Base-by-base conservation (phyloP, 2,329 filamentous ascomycete species). In the Didymella keratinophila region DNA sequence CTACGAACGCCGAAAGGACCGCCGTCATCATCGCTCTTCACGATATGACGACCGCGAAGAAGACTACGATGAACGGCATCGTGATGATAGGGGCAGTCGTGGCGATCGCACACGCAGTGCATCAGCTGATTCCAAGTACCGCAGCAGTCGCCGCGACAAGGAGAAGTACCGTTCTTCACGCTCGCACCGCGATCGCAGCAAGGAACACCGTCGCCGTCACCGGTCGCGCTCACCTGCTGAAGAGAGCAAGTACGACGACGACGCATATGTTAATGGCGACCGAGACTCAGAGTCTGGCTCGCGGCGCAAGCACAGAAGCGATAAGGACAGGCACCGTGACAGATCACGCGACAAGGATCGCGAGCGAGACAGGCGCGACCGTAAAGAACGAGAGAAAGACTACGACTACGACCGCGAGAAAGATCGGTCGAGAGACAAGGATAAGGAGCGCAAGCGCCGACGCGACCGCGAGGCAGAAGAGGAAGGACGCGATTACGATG, bases 101-200 rank as follows among this genome's bases (percentile, higher is more conserved):
- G 72, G 69, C 18, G 83, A 87, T 46, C 83, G 85, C 46, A 87
- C 89, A 0, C 83, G 89, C 56, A 91, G 89, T 5, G 82, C 83
- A 5, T 92, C 90, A 2, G 85, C 84, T 1, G 85, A 86, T 10
- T 77, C 77, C 36, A 86, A 83, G 63, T 85, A 87, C 66, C 85
- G 86, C 61, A 87, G 86, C 61, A 87, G 86, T 65, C 87, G 78
- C 23, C 72, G 75, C 28, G 79, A 77, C 1, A 79, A 78, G 56
- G 78, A 80, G 8, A 76, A 74, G 48, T 67, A 79, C 46, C 76
- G 77, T 11, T 79, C 79, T 5, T 81, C 78, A n/a, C 78, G 79
- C 28, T 79, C 78, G 11, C 76, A 80, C 45, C 78, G 80, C 23
- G 80, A 82, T 21, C 74, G 77, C 42, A 81, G 79, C 63, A 76